These are phyloP conservation scores for Ciborinia camelliae DNA, from an alignment of 2,329 filamentous ascomycete species.

Conservation along the genomic window DNA sequence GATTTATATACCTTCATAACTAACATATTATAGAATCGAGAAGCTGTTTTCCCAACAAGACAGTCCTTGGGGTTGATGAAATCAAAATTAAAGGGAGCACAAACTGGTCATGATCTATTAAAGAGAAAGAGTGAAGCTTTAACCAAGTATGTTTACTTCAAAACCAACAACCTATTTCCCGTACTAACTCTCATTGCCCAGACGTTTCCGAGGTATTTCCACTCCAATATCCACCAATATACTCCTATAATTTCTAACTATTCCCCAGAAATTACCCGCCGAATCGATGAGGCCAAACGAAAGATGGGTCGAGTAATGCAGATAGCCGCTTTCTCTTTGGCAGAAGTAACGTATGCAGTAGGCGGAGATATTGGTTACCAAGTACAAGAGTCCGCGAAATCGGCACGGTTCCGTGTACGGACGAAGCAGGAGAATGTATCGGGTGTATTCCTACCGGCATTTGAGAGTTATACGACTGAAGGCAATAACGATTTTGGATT, in stretches of 20 bases:
- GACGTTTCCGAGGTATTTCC: conserved; percentile 78
- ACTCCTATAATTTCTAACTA: conserved; percentile 14
- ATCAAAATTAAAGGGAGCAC: conserved; percentile 90
- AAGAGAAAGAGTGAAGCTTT: conserved; percentile 98
- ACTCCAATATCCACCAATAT: background rate
- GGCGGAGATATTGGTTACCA: conserved; percentile 96
- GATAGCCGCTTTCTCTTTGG: conserved; percentile 94
- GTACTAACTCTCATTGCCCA: conserved; percentile 41
- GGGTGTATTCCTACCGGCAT: conserved; percentile 88
- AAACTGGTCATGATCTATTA: conserved; percentile 87
- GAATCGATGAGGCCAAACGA: conserved; percentile 97
- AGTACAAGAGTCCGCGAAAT: conserved; percentile 92
- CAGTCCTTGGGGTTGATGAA: conserved; percentile 98
- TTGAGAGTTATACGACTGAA: conserved; percentile 86
- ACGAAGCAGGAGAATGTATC: conserved; percentile 99
- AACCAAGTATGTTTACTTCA: conserved; percentile 68
- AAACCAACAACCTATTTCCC: conserved; percentile 2
- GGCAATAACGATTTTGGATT: conserved; percentile 93
- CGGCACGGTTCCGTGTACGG: conserved; percentile 85
- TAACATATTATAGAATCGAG: conserved; percentile 66
- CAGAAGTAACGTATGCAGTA: conserved; percentile 95
- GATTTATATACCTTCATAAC: conserved; percentile 11
- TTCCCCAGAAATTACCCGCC: conserved; percentile 79
- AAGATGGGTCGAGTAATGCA: conserved; percentile 99
- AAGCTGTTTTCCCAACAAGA: conserved; percentile 95